phyloP scores from a whole-genome alignment of 805 yeast genomes.

The Ogataea salicorniae region DNA sequence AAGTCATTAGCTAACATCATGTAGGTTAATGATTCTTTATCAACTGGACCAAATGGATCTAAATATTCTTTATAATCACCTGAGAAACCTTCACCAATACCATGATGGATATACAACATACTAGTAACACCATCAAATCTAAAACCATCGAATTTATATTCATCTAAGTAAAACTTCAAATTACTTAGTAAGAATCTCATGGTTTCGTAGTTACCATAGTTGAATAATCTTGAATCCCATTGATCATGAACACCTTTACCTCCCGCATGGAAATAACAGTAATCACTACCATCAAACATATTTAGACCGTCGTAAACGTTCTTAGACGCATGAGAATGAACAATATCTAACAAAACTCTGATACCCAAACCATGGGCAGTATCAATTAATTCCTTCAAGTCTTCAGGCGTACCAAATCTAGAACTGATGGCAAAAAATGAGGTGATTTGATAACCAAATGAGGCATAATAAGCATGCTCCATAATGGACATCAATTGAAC shows the following conservation, averaged over 20 bases:
- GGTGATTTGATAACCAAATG: slow-evolving; percentile 96
- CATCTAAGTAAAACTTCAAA: slow-evolving; percentile 77
- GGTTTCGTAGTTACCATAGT: slow-evolving; percentile 89
- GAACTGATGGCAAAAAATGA: slow-evolving; percentile 88
- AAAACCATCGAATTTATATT: slow-evolving; percentile 87
- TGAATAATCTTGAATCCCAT: slow-evolving; percentile 96
- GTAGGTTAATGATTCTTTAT: slow-evolving; percentile 80
- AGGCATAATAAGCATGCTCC: slow-evolving; percentile 98
- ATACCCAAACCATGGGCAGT: slow-evolving; percentile 87
- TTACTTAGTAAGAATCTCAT: slow-evolving; percentile 80
- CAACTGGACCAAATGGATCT: slow-evolving; percentile 68
- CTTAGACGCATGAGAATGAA: slow-evolving; percentile 94
- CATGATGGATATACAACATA: slow-evolving; percentile 90
- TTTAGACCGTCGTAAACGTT: slow-evolving; percentile 92
- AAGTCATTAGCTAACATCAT: slow-evolving; percentile 87
- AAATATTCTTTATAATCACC: slow-evolving; percentile 93
- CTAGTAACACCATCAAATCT: slow-evolving; percentile 96
- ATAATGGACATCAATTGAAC: slow-evolving; percentile 96
- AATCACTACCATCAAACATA: slow-evolving; percentile 91
- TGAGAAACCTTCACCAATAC: slow-evolving; percentile 80
- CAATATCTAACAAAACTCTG: slow-evolving; percentile 83
- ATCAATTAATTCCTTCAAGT: slow-evolving; percentile 83
- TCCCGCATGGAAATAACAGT: slow-evolving; percentile 89
- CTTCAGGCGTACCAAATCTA: slow-evolving; percentile 93
- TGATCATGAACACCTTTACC: slow-evolving; percentile 80